Percentiles rank a stretch among this genome's conserved stretches.
phyloP scores from a whole-genome alignment of 2,329 filamentous ascomycete species.

The Falciphora oryzae region DNA sequence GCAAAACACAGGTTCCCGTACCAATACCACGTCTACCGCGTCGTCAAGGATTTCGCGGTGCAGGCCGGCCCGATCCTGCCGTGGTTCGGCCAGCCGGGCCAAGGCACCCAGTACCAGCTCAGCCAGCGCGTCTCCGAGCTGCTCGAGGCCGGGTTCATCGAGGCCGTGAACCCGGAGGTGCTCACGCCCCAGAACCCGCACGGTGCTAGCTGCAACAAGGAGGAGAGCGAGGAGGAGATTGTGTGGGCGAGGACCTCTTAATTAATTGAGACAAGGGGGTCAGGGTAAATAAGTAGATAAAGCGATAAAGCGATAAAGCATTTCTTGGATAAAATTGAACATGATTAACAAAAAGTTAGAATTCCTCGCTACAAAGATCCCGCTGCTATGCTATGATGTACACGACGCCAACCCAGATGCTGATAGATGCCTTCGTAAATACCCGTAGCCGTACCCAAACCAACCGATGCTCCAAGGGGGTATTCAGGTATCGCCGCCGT shows the following conservation, averaged over 20 bases:
- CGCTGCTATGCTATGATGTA: neutral
- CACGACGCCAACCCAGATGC: neutral
- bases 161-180: constrained; percentile 20
- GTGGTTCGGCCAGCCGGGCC: constrained; percentile 45
- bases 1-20: constrained; percentile 30
- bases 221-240: neutral
- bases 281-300: too few species aligned
- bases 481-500: neutral
- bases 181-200: neutral
- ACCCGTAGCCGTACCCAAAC: neutral
- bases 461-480: neutral
- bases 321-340: too few species aligned
- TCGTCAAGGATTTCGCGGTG: constrained; percentile 33
- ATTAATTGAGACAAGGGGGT: too few species aligned
- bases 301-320: too few species aligned
- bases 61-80: constrained; percentile 38
- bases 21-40: constrained; percentile 44
- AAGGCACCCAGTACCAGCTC: constrained; percentile 31
- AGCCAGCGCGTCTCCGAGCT: constrained; percentile 25
- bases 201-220: neutral
- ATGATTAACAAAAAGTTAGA: neutral
- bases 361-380: too few species aligned
- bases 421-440: neutral
- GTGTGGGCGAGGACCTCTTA: too few species aligned
- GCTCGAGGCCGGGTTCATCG: constrained; percentile 27